Evolutionary conservation across 2,329 filamentous ascomycete species (phyloP).

Genomic region (Stagonosporopsis rhizophila): DNA sequence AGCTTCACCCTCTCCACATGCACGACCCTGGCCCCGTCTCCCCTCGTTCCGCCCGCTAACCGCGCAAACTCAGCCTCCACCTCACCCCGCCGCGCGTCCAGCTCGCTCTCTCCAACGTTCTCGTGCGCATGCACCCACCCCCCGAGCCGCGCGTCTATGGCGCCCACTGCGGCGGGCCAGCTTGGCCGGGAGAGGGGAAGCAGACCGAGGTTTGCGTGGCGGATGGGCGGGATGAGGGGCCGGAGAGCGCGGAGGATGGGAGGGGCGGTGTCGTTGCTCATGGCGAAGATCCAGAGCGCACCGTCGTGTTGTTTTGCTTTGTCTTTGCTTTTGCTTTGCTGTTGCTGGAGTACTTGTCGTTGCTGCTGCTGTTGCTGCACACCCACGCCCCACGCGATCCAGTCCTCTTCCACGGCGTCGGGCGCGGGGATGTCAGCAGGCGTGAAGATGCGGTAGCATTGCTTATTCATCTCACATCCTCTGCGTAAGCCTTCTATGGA

Average conservation of each 20-base stretch:
- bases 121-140: constrained; percentile 69
- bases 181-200: constrained; percentile 60
- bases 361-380: neutral
- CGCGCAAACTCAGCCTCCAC: constrained; percentile 52
- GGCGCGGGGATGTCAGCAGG: neutral
- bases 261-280: constrained; percentile 49
- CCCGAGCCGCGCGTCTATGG: constrained; percentile 54
- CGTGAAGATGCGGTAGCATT: constrained; percentile 29
- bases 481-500: constrained; percentile 54
- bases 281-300: constrained; percentile 51
- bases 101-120: constrained; percentile 57
- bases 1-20: constrained; percentile 63
- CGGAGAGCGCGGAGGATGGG: neutral
- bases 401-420: neutral
- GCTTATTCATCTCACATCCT: constrained; percentile 52
- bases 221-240: constrained; percentile 46
- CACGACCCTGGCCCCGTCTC: constrained; percentile 51
- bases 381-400: neutral
- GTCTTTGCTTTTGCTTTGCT: neutral
- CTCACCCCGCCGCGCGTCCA: constrained; percentile 35
- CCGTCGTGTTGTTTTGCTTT: no score
- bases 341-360: neutral
- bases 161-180: constrained; percentile 58
- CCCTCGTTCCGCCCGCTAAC: constrained; percentile 42
- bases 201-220: constrained; percentile 67